phyloP scores from a whole-genome alignment of 164 flowering plant species.

The Vitis labrusca region DNA sequence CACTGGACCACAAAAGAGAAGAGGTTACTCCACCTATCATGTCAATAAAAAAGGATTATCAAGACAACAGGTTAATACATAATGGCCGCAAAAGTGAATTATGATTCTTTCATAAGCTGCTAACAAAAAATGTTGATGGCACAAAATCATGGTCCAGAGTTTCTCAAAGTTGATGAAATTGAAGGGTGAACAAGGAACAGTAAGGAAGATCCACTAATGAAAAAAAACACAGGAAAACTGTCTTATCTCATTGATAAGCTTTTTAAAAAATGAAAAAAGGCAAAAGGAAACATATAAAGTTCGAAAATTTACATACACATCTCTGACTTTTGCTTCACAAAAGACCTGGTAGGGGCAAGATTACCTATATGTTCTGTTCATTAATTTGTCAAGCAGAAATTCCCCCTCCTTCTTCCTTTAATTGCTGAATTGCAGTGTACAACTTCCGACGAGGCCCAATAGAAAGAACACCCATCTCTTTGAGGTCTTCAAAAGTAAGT shows the following conservation, averaged over 20 bases:
- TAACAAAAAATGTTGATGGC: too few species aligned
- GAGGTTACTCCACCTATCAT: too few species aligned
- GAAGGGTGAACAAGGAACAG: too few species aligned
- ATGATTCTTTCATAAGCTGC: too few species aligned
- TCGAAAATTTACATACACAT: constrained; percentile 14
- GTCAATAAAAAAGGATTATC: too few species aligned
- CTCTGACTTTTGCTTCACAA: constrained; percentile 11
- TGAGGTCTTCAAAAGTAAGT: constrained; percentile 56
- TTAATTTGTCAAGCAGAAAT: constrained; percentile 15
- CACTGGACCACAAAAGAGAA: too few species aligned
- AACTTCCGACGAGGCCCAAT: constrained; percentile 48
- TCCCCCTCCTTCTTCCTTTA: constrained; percentile 7
- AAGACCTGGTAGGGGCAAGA: constrained; percentile 6
- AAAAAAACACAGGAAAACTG: background rate
- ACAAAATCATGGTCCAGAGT: too few species aligned
- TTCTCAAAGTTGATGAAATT: too few species aligned
- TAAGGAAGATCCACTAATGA: too few species aligned
- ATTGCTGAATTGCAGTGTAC: constrained; percentile 37
- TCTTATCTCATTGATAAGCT: constrained; percentile 1
- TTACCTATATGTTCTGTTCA: constrained; percentile 12
- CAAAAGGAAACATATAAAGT: constrained; percentile 3
- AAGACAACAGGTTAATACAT: too few species aligned
- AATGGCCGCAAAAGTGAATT: too few species aligned
- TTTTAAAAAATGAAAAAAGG: background rate
- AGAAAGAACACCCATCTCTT: constrained; percentile 52